Evolutionary conservation across 345 rosid genomes (phyloP), one percentile per base, ranked within the genome.

Genomic region (Aquilaria malaccensis): DNA sequence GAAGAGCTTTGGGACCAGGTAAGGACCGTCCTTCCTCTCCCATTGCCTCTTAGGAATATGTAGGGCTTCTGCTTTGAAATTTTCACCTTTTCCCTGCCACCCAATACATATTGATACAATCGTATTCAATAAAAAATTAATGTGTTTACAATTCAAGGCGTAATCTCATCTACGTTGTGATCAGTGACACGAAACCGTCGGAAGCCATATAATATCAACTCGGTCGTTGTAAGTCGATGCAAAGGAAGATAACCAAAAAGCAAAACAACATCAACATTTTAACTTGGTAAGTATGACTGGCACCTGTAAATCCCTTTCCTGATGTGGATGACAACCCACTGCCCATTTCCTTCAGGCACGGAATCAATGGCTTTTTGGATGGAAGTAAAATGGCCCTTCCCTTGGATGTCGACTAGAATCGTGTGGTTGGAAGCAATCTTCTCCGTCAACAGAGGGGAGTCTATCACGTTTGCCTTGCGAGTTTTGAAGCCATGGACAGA

Each of bases 21-120:
- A 45, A 93, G 77, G 50, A 71, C 64, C 0, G 98, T 89, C 68
- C 71, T 85, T 15, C 98, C 97, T 75, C 54, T 93, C 6, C 98
- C 98, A 30, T 93, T 89, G 48, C 98, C 98, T 77, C 98, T 85
- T 91, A 93, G 33, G 81, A 93, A 93, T 58, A 93, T 84, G 52
- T 68, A 89, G 1, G 88, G 91, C 56, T 87, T 93, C 49, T 67
- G 82, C 63, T 75, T 67, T 2, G 98, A 94, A 60, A 89, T 70
- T 55, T 75, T 80, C 33, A 89, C 81, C 77, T 81, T 93, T 74
- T 89, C 98, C 63, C 97, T 86, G 70, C 70, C 60, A 50, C 1
- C 7, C 53, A 51, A n/a, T 43, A 30, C 11, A 43, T 30, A 49
- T 11, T 45, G 32, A 33, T 0, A 52, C 30, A 30, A 48, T 13